A percentile compares a stretch with the other conserved stretches of the same genome.
phyloP scores from a whole-genome alignment of 2,329 filamentous ascomycete species.

The Furcasterigmium sp. region DNA sequence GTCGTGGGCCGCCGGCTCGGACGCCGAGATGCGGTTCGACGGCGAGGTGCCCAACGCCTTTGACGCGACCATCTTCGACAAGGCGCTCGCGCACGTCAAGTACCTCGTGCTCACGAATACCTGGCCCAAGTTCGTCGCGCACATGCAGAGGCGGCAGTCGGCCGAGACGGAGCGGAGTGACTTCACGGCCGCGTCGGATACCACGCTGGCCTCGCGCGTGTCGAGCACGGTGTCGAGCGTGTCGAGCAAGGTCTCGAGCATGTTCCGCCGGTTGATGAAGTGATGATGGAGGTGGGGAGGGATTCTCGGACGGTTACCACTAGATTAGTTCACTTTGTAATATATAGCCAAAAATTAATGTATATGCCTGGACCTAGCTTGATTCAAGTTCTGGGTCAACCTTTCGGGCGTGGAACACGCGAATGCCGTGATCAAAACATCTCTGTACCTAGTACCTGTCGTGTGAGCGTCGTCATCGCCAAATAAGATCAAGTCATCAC shows the following conservation, averaged over 20 bases:
- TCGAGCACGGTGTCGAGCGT: constrained; percentile 2
- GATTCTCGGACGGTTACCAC: no score
- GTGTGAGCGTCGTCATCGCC: no score
- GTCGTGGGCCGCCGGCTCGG: constrained; percentile 15
- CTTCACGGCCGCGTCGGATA: constrained; percentile 8
- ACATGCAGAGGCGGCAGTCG: constrained; percentile 17
- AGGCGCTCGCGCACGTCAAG: constrained; percentile 49
- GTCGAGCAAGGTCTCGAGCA: neutral
- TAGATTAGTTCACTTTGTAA: no score
- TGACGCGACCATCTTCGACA: constrained; percentile 43
- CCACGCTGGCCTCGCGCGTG: constrained; percentile 13
- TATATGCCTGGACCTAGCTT: no score
- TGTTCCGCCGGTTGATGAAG: neutral
- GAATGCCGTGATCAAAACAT: no score
- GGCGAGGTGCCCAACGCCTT: constrained; percentile 35
- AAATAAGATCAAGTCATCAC: no score
- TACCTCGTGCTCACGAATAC: constrained; percentile 36
- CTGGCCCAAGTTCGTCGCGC: constrained; percentile 24
- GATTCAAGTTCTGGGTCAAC: no score
- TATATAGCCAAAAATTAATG: no score
- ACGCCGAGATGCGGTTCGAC: constrained; percentile 6
- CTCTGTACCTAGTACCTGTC: no score
- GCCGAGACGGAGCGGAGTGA: constrained; percentile 15
- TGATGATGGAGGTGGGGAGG: no score
- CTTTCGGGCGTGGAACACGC: no score